A percentile compares a stretch with the other conserved stretches of the same genome.
phyloP scores from a whole-genome alignment of 1,139 yeast genomes.

The Lodderomyces parapsilosis region DNA sequence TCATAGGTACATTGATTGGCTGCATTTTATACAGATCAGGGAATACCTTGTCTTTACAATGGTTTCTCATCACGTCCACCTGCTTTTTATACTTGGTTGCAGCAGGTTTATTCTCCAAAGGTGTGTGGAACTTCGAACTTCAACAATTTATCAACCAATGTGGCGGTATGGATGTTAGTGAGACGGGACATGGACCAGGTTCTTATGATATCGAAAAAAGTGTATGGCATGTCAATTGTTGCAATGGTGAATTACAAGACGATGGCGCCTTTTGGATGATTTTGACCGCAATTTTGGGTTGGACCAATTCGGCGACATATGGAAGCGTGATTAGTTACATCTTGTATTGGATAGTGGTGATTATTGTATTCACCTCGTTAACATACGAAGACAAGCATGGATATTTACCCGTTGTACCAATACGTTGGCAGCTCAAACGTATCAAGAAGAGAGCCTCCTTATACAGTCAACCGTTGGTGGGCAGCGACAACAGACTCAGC shows the following conservation, averaged over 20 bases:
- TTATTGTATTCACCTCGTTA: constrained; percentile 24
- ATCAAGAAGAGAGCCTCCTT: constrained; percentile 42
- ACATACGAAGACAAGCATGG: constrained; percentile 34
- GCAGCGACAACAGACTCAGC: constrained; percentile 19
- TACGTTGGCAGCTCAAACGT: constrained; percentile 52
- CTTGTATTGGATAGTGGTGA: constrained; percentile 36
- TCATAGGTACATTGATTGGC: constrained; percentile 36
- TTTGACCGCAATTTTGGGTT: constrained; percentile 44
- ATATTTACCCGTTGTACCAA: constrained; percentile 44
- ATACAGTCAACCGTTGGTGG: constrained; percentile 2
- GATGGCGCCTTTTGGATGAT: constrained; percentile 49
- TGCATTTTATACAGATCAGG: constrained; percentile 41
- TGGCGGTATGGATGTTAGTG: constrained; percentile 47
- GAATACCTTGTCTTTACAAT: constrained; percentile 39
- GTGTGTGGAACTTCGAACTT: constrained; percentile 46
- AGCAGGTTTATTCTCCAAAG: constrained; percentile 47
- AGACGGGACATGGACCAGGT: constrained; percentile 50
- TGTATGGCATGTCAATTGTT: constrained; percentile 50
- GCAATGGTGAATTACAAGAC: constrained; percentile 44
- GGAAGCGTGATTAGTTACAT: constrained; percentile 43
- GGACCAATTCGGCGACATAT: constrained; percentile 51
- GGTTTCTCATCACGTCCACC: constrained; percentile 41
- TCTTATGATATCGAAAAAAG: constrained; percentile 40
- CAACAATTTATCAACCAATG: constrained; percentile 40
- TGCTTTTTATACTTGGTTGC: constrained; percentile 44